Percentiles rank a stretch among this genome's conserved stretches.
Evolutionary conservation across 2,329 filamentous ascomycete genomes (phyloP).

Genomic region (Hymenoscyphus infarciens): DNA sequence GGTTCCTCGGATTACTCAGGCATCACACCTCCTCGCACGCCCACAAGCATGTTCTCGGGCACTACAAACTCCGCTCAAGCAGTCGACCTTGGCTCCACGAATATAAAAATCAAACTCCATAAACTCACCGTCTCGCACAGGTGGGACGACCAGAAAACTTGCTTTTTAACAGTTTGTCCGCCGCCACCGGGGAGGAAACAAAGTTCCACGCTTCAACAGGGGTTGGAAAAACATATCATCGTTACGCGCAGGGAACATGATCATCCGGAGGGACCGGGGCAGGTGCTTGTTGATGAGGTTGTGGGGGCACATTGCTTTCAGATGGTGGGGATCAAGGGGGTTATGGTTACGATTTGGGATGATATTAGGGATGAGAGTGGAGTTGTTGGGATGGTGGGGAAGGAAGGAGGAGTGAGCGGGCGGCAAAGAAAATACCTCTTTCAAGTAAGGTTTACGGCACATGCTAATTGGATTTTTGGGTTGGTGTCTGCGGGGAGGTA

Average conservation of each 20-base stretch:
- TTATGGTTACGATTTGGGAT: constrained; percentile 24
- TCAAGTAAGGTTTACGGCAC: constrained; percentile 17
- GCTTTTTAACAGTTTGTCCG: constrained; percentile 74
- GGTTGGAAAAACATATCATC: constrained; percentile 80
- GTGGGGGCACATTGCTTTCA: constrained; percentile 20
- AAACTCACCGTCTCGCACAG: constrained; percentile 70
- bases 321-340: constrained; percentile 20
- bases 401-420: constrained; percentile 23
- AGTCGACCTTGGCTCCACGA: constrained; percentile 64
- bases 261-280: constrained; percentile 14
- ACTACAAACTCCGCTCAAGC: constrained; percentile 34
- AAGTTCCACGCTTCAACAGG: constrained; percentile 57
- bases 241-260: constrained; percentile 58
- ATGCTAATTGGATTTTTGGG: constrained; percentile 26
- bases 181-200: constrained; percentile 61
- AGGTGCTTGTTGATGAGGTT: constrained; percentile 19
- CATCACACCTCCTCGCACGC: constrained; percentile 35
- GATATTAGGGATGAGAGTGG: constrained; percentile 26
- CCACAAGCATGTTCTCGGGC: constrained; percentile 23
- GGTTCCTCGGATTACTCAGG: constrained; percentile 51
- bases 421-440: constrained; percentile 24
- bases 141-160: constrained; percentile 90
- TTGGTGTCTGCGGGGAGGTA: constrained; percentile 9
- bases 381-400: constrained; percentile 21
- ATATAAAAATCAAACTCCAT: constrained; percentile 84